Percentiles rank a stretch among this genome's conserved stretches.
Conservation (phyloP, 73 alveolate species). For the Effrenium voratum region DNA sequence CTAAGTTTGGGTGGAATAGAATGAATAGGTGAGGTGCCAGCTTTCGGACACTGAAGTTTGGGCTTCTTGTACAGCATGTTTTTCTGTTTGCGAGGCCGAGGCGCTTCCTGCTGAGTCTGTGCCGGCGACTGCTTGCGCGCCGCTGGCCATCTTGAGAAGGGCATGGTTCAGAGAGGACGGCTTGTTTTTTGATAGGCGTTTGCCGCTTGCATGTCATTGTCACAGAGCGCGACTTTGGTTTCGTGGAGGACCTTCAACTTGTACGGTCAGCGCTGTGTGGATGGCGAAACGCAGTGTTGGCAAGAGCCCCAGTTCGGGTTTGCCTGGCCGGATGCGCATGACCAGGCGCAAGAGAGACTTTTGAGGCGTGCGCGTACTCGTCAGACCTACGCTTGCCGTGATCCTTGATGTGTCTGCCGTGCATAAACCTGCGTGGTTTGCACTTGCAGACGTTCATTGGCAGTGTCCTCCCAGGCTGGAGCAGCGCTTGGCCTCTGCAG, state of each 20-base stretch:
- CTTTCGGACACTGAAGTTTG: not conserved
- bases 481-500: slow-evolving; percentile 47
- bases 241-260: no score
- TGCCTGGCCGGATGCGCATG: not conserved
- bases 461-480: slow-evolving; percentile 30
- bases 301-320: not conserved
- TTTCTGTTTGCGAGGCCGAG: not conserved
- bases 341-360: not conserved
- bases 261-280: no score
- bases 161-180: slow-evolving; percentile 54
- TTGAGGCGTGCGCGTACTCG: not conserved
- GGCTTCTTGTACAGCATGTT: not conserved
- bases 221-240: no score
- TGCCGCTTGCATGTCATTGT: no score
- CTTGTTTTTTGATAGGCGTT: no score
- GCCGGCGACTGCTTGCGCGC: not conserved
- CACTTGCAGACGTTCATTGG: no score
- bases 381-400: slow-evolving; percentile 27
- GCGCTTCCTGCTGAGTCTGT: slow-evolving; percentile 10
- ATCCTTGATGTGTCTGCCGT: not conserved
- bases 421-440: not conserved
- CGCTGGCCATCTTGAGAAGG: not conserved
- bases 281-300: slow-evolving; percentile 44
- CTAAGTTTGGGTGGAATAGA: no score
- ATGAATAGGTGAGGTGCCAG: not conserved